Evolutionary conservation across 345 rosid genomes (phyloP).

Genomic region (Citropsis articulata): DNA sequence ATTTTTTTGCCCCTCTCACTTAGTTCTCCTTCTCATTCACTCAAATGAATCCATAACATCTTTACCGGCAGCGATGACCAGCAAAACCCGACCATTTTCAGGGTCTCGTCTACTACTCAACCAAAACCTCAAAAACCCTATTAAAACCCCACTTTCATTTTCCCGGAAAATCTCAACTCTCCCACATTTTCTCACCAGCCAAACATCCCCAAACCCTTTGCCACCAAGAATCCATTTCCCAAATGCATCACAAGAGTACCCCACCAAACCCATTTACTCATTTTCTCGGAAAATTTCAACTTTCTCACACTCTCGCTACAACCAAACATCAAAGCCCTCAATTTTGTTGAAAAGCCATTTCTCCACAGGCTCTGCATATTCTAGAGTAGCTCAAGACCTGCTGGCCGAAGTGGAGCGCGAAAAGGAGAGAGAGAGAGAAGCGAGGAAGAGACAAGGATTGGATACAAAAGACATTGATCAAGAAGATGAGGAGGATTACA

Average conservation of each 20-base stretch:
- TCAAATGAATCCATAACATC: constrained; percentile 26
- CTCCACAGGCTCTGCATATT: constrained; percentile 24
- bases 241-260: constrained; percentile 13
- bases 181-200: constrained; percentile 12
- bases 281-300: constrained; percentile 11
- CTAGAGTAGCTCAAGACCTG: constrained; percentile 43
- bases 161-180: constrained; percentile 19
- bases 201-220: constrained; percentile 24
- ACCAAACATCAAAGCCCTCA: constrained; percentile 27
- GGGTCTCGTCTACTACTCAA: constrained; percentile 47
- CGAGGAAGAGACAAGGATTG: constrained; percentile 60
- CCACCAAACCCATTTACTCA: constrained; percentile 14
- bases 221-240: constrained; percentile 37
- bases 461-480: constrained; percentile 72
- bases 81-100: constrained; percentile 30
- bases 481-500: constrained; percentile 81
- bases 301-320: constrained; percentile 12
- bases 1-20: background rate
- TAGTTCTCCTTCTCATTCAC: background rate
- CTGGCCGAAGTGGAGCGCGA: constrained; percentile 63
- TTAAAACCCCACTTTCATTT: constrained; percentile 19
- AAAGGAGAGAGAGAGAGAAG: constrained; percentile 69
- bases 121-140: constrained; percentile 23
- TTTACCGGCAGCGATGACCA: constrained; percentile 18
- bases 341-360: constrained; percentile 34